Base-by-base conservation (phyloP, 139 green algal species). In the Volvox reticuliferus region DNA sequence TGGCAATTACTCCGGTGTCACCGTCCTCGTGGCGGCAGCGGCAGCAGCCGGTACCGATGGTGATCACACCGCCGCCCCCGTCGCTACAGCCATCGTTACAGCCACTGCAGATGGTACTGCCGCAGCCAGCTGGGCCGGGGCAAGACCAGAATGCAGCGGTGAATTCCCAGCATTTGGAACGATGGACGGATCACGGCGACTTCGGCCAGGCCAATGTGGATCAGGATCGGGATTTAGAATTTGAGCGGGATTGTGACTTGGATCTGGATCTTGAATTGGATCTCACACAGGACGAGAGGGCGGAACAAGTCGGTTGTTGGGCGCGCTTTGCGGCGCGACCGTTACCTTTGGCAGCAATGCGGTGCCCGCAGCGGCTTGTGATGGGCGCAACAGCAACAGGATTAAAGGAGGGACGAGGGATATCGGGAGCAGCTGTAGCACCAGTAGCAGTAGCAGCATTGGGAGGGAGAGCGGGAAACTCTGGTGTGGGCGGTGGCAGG, bases 231-330 rank as follows among this genome's bases (percentile, higher is more conserved):
- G 16, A 73, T 73, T 33, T 79, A 20, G 21, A 35, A 35, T 35
- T 6, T n/a, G 71, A 35, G 30, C 71, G 18, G 71, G 71, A 79
- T 32, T 30, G 26, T 1, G 75, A 81, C 20, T 20, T 81, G 32
- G 75, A 81, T 81, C 24, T 24, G 32, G 75, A 81, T 61, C 75
- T 81, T 33, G 75, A 81, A 20, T 61, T 81, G 20, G 75, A 81
- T 61, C 75, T 81, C 1, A 81, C 75, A 35, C 75, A 81, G 75
- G 75, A 81, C 32, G 75, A 81, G 75, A n/a, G 75, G 0, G 30
- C 75, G 75, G 75, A 55, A 20, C 75, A 35, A 20, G 32, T 81
- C 32, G 32, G 75, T 19, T 50, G 75, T 20, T 55, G 32, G 75
- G 75, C 33, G 3, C 75, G 75, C 17, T 35, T 32, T n/a, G 71